Percentiles rank a stretch among this genome's conserved stretches.
These are phyloP conservation scores for Porogramme epimiltina DNA, from an alignment of 1,284 basidiomycete species.

Conservation along the genomic window DNA sequence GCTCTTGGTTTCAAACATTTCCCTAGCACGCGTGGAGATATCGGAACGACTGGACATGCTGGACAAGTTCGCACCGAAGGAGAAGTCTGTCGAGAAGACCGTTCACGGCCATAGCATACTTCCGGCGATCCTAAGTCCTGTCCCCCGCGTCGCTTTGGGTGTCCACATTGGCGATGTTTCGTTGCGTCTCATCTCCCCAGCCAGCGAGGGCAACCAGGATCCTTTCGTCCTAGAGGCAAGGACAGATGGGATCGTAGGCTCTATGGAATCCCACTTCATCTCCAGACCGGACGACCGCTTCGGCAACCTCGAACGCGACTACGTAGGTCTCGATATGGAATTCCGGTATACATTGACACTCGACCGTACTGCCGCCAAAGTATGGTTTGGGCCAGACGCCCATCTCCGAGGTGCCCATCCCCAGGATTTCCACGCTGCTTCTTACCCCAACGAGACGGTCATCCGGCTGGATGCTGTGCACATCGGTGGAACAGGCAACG, in stretches of 20 bases:
- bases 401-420: slow-evolving; percentile 13
- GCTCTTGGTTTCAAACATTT: slow-evolving; percentile 51
- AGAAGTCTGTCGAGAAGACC: slow-evolving; percentile 26
- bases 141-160: slow-evolving; percentile 57
- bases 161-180: slow-evolving; percentile 50
- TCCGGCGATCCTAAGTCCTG: slow-evolving; percentile 35
- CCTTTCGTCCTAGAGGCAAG: slow-evolving; percentile 50
- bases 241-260: slow-evolving; percentile 26
- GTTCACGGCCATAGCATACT: slow-evolving; percentile 26
- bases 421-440: slow-evolving; percentile 15
- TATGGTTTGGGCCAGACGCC: slow-evolving; percentile 25
- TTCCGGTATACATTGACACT: slow-evolving; percentile 21
- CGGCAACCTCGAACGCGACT: slow-evolving; percentile 23
- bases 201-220: slow-evolving; percentile 36
- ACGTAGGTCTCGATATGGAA: slow-evolving; percentile 27
- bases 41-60: slow-evolving; percentile 56
- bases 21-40: slow-evolving; percentile 48
- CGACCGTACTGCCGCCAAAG: slow-evolving; percentile 28
- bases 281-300: slow-evolving; percentile 25
- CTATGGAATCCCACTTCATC: slow-evolving; percentile 25
- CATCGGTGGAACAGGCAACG: slow-evolving; percentile 42
- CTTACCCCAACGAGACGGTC: slow-evolving; percentile 38
- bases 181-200: slow-evolving; percentile 48
- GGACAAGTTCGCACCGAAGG: slow-evolving; percentile 36
- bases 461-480: slow-evolving; percentile 61